Evolutionary conservation across 192 early-diverging fungal species (phyloP).

Genomic region (Haplosporangium gracile): DNA sequence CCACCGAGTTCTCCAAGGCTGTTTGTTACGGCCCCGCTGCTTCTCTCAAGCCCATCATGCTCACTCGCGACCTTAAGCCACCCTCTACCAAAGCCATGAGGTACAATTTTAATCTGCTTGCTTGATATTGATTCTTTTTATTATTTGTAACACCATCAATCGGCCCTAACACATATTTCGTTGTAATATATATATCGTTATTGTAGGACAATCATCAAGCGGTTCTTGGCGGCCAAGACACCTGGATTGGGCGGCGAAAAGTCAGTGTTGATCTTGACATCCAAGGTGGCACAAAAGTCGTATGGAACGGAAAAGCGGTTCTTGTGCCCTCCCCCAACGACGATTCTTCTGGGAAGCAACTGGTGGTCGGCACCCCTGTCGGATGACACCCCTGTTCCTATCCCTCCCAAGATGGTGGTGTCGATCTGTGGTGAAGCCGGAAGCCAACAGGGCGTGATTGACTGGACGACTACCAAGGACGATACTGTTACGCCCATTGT

Average conservation of each 20-base stretch:
- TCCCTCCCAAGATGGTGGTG: slow-evolving; percentile 68
- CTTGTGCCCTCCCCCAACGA: slow-evolving; percentile 86
- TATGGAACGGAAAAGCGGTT: slow-evolving; percentile 96
- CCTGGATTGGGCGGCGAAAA: slow-evolving; percentile 65
- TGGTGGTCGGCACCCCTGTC: slow-evolving; percentile 71
- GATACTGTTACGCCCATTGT: slow-evolving; percentile 63
- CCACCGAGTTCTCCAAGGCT: slow-evolving; percentile 5
- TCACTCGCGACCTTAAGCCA: slow-evolving; percentile 40
- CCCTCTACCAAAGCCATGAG: slow-evolving; percentile 47
- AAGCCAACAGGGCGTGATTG: slow-evolving; percentile 65
- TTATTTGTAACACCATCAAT: too few species aligned
- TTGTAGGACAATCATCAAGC: slow-evolving; percentile 59
- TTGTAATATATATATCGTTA: background rate
- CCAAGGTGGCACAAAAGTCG: slow-evolving; percentile 93
- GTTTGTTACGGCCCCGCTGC: slow-evolving; percentile 23
- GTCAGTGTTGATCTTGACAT: slow-evolving; percentile 83
- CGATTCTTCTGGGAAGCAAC: slow-evolving; percentile 78
- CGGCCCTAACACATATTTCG: background rate
- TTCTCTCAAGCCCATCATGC: slow-evolving; percentile 45
- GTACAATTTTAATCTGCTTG: slow-evolving; percentile 12
- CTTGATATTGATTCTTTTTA: background rate
- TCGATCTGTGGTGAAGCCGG: slow-evolving; percentile 70
- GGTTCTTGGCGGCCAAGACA: slow-evolving; percentile 59
- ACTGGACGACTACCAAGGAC: slow-evolving; percentile 67
- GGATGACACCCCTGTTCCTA: slow-evolving; percentile 24